Percentiles rank a stretch among this genome's conserved stretches.
phyloP scores from a whole-genome alignment of 1,139 yeast species.

The Geotrichum australiense region DNA sequence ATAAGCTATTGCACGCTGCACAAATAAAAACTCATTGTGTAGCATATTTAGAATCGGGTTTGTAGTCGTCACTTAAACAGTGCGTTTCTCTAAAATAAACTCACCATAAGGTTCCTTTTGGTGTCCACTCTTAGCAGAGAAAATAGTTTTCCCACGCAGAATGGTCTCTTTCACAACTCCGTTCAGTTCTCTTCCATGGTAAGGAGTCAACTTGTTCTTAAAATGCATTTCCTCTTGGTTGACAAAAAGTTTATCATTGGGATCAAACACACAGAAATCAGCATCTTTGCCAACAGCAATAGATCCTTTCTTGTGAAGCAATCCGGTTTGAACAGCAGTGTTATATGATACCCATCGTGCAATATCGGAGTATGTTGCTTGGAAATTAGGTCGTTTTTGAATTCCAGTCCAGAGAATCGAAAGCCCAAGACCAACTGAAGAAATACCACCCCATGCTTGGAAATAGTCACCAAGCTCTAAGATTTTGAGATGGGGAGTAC shows the following conservation, averaged over 20 bases:
- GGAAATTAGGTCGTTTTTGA: slow-evolving; percentile 34
- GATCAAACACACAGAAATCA: slow-evolving; percentile 76
- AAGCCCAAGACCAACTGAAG: slow-evolving; percentile 86
- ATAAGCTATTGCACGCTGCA: no score
- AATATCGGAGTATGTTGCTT: slow-evolving; percentile 51
- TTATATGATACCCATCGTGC: slow-evolving; percentile 72
- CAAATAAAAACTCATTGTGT: no score
- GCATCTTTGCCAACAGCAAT: slow-evolving; percentile 75
- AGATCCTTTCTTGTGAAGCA: slow-evolving; percentile 63
- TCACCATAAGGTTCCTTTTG: slow-evolving; percentile 50
- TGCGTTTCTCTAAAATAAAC: slow-evolving; percentile 44
- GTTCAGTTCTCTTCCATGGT: slow-evolving; percentile 56
- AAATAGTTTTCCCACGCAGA: slow-evolving; percentile 66
- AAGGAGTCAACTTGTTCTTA: slow-evolving; percentile 84
- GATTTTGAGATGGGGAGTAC: slow-evolving; percentile 84
- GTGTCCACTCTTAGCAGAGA: slow-evolving; percentile 51
- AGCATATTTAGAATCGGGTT: no score
- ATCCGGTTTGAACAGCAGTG: slow-evolving; percentile 81
- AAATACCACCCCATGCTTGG: slow-evolving; percentile 96
- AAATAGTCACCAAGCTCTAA: slow-evolving; percentile 80
- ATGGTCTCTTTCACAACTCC: slow-evolving; percentile 77
- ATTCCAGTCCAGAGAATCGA: slow-evolving; percentile 77
- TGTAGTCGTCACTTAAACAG: slow-evolving; percentile 18
- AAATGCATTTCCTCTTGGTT: slow-evolving; percentile 56
- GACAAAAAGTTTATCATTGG: slow-evolving; percentile 48